These are phyloP conservation scores for Ligustrum vulgare DNA, from an alignment of 257 asterid species.

Conservation along the genomic window DNA sequence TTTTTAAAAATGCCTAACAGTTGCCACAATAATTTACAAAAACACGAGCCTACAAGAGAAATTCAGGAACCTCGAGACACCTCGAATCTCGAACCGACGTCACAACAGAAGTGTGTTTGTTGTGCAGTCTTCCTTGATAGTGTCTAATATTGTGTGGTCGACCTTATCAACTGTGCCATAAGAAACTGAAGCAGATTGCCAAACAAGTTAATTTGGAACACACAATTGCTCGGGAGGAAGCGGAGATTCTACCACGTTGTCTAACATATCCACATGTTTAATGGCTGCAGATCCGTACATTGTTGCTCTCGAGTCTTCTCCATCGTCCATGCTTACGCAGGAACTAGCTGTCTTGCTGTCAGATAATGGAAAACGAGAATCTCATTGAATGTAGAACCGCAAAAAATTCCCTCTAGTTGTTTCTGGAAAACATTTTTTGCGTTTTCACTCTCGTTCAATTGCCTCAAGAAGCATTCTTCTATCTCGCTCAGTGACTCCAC, in stretches of 20 bases:
- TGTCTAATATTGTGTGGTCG: background rate
- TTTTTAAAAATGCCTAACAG: conserved; percentile 31
- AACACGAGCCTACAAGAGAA: conserved; percentile 27
- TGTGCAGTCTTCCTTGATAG: background rate
- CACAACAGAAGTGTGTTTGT: background rate
- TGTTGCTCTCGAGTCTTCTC: conserved; percentile 54
- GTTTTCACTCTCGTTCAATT: conserved; percentile 61
- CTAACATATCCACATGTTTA: conserved; percentile 30
- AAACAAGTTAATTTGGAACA: conserved; percentile 20
- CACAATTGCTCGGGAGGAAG: conserved; percentile 16
- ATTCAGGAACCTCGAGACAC: background rate
- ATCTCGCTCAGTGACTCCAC: conserved; percentile 72
- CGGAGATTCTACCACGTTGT: conserved; percentile 30
- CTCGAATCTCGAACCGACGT: conserved; percentile 20
- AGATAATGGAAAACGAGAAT: conserved; percentile 41
- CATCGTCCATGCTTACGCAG: conserved; percentile 56
- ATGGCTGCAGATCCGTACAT: conserved; percentile 17
- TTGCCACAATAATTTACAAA: conserved; percentile 47
- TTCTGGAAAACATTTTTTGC: conserved; percentile 79
- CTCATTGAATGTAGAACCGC: conserved; percentile 43
- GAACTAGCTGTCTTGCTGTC: conserved; percentile 55
- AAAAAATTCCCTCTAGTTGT: conserved; percentile 70
- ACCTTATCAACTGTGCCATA: background rate
- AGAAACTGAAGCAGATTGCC: conserved; percentile 15
- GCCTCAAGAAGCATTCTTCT: conserved; percentile 74